These are phyloP conservation scores for Ceratocystiopsis sp. DNA, from an alignment of 2,329 filamentous ascomycete species.

Conservation along the genomic window DNA sequence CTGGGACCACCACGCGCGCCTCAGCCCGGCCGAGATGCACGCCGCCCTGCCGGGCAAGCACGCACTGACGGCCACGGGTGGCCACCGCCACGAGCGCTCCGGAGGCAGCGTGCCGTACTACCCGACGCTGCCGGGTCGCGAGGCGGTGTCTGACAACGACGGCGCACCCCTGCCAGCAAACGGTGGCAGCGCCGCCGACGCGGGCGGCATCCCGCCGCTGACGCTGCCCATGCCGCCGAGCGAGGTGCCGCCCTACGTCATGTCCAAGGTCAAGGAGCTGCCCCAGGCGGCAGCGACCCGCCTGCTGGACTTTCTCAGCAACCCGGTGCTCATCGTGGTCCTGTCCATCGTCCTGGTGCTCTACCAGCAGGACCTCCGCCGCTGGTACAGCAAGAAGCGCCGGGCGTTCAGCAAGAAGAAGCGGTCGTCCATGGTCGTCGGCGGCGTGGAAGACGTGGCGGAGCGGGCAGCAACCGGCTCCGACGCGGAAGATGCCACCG, in stretches of 20 bases:
- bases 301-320: slow-evolving; percentile 36
- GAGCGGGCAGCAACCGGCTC: neutral
- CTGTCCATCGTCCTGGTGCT: slow-evolving; percentile 27
- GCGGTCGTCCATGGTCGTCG: neutral
- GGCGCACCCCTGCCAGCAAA: neutral
- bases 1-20: slow-evolving; percentile 8
- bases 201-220: slow-evolving; percentile 1
- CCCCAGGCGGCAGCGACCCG: slow-evolving; percentile 32
- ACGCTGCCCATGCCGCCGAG: slow-evolving; percentile 8
- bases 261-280: slow-evolving; percentile 32
- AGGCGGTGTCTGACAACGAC: neutral
- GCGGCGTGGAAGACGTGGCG: too few relatives aligned
- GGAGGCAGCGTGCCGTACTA: neutral
- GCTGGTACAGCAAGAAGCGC: slow-evolving; percentile 9
- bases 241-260: slow-evolving; percentile 22
- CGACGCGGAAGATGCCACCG: too few relatives aligned
- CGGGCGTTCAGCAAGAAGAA: slow-evolving; percentile 5
- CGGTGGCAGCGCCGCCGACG: neutral
- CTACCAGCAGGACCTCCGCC: slow-evolving; percentile 15
- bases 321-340: slow-evolving; percentile 32
- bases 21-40: slow-evolving; percentile 29
- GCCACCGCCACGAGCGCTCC: neutral
- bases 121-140: slow-evolving; percentile 5
- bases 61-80: slow-evolving; percentile 22
- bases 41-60: slow-evolving; percentile 57